Conservation (phyloP, 345 rosid genomes). For the Eucalyptus lansdowneana region DNA sequence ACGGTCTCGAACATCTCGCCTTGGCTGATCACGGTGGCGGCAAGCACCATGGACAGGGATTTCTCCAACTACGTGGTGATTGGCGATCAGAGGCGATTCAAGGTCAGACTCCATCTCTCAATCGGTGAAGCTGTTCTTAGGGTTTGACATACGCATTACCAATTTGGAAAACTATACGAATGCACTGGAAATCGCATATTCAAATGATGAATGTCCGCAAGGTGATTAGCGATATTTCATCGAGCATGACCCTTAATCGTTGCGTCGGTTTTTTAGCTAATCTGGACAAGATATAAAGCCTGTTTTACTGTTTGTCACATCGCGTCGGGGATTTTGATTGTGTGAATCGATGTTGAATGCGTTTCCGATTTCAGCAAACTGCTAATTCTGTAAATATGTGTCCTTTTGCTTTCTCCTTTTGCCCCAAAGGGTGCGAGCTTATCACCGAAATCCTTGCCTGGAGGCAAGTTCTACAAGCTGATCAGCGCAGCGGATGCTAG, state of each 20-base stretch:
- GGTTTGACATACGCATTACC: neutral
- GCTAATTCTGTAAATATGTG: neutral
- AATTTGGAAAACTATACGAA: neutral
- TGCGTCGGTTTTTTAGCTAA: fast-evolving
- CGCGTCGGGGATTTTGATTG: too few species aligned
- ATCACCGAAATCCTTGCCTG: constrained; percentile 27
- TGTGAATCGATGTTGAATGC: too few species aligned
- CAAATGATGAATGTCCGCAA: neutral
- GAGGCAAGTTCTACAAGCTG: constrained; percentile 36
- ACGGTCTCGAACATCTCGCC: constrained; percentile 64
- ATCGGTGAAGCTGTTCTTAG: neutral
- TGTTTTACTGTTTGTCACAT: too few species aligned
- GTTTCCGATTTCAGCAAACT: fast-evolving
- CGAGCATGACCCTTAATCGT: too few species aligned
- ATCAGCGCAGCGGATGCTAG: constrained; percentile 43
- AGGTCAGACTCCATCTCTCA: constrained; percentile 19
- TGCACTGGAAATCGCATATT: neutral
- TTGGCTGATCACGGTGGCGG: constrained; percentile 86
- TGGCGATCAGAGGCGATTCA: constrained; percentile 37
- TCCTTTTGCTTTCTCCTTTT: neutral
- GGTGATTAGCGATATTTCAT: neutral
- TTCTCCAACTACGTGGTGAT: constrained; percentile 56
- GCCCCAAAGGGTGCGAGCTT: constrained; percentile 64
- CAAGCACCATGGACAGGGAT: constrained; percentile 82
- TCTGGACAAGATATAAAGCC: neutral